A percentile compares a stretch with the other conserved stretches of the same genome.
Evolutionary conservation across 306 rosid genomes (phyloP).

Genomic region (Rosa rugosa): DNA sequence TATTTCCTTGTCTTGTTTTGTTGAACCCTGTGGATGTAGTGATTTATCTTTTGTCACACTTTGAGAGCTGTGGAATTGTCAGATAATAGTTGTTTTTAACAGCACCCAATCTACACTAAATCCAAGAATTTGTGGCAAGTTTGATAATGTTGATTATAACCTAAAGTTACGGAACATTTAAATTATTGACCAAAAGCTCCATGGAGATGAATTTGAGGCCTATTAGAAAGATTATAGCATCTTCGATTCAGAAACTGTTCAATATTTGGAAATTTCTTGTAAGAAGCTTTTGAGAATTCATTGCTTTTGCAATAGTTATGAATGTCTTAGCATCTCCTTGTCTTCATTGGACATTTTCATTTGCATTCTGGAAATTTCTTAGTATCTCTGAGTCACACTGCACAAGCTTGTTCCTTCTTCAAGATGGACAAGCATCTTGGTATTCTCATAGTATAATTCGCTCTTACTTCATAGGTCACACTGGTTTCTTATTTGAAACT

Average conservation of each 20-base stretch:
- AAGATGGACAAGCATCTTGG: neutral
- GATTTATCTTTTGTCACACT: neutral
- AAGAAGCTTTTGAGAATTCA: neutral
- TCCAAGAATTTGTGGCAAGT: neutral
- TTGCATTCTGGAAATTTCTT: neutral
- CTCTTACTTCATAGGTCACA: neutral
- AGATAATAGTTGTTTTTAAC: neutral
- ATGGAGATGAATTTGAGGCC: neutral
- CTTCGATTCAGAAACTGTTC: neutral
- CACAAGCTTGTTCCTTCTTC: neutral
- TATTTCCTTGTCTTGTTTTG: neutral
- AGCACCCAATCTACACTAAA: neutral
- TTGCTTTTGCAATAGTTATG: neutral
- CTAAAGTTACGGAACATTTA: neutral
- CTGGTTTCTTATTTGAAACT: constrained; percentile 17
- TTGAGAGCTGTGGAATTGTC: neutral
- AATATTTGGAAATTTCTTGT: neutral
- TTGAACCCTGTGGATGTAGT: neutral
- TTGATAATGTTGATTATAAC: neutral
- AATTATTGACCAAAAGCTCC: neutral
- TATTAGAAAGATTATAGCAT: neutral
- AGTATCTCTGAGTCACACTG: too few relatives aligned
- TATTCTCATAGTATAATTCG: neutral
- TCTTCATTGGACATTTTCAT: neutral
- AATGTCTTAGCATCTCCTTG: neutral